Base-by-base conservation (phyloP, 768 basidiomycete genomes). In the Rickenella mellea region DNA sequence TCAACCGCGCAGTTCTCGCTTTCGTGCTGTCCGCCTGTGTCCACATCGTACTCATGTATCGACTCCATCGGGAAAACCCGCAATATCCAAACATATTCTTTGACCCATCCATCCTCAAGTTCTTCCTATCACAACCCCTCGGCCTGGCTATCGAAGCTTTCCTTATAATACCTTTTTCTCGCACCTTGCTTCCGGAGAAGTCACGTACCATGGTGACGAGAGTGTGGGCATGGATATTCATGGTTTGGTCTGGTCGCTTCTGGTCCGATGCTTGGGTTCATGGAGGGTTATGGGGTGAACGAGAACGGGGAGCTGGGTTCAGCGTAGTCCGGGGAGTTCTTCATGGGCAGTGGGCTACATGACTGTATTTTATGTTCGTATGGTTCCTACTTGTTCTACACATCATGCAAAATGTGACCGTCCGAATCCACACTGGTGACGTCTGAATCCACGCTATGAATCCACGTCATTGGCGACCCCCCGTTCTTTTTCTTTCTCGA, bases 271-370 rank as follows among this genome's bases (percentile, higher is more conserved):
- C 17, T 37, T 37, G 35, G 35, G 35, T 37, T 20, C 19, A 10
- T 19, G 9, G 35, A 9, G 35, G 35, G 9, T 37, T 37, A 11
- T 37, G 9, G 19, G 10, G 21, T 19, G 35, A 37, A 20, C 9
- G 60, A n/a, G 52, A 50, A 20, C 61, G 61, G 26, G 62, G 60
- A 33, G 58, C 65, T 5, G 66, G 69, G 26, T 73, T 73, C 50
- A 59, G 75, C n/a, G 68, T 67, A 32, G 65, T 76, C 22, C 68
- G 68, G 19, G 71, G 75, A 11, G 19, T n/a, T n/a, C n/a, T n/a
- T n/a, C n/a, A n/a, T n/a, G n/a, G n/a, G n/a, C n/a, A n/a, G n/a
- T n/a, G n/a, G n/a, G n/a, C n/a, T n/a, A n/a, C n/a, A n/a, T n/a
- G n/a, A n/a, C n/a, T n/a, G n/a, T n/a, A n/a, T n/a, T n/a, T n/a